Evolutionary conservation across 1,139 yeast species (phyloP).

Genomic region (Insectozyma bohioensis): DNA sequence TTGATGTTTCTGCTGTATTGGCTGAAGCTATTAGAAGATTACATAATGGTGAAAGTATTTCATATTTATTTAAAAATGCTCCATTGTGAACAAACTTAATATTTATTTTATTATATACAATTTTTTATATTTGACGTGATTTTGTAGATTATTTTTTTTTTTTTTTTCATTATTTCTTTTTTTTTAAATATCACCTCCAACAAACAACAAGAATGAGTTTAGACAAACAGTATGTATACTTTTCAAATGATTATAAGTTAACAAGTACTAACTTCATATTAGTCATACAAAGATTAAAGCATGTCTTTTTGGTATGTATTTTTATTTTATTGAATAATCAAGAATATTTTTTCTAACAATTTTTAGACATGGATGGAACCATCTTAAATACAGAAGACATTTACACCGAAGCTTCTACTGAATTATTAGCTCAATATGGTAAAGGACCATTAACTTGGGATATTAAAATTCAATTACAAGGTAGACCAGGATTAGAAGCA

Average conservation of each 20-base stretch:
- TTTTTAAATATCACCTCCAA: neutral
- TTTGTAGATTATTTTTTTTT: neutral
- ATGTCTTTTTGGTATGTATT: constrained; percentile 73
- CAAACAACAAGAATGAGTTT: constrained; percentile 3
- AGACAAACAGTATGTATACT: constrained; percentile 4
- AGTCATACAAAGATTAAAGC: constrained; percentile 51
- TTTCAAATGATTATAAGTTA: neutral
- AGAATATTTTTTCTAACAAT: constrained; percentile 8
- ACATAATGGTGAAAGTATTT: constrained; percentile 81
- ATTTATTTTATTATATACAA: constrained; percentile 1
- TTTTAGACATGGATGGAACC: constrained; percentile 87
- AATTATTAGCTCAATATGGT: constrained; percentile 62
- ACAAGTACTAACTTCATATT: constrained; percentile 4
- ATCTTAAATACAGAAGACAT: constrained; percentile 87
- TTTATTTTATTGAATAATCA: constrained; percentile 12
- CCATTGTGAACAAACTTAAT: constrained; percentile 12
- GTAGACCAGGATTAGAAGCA: constrained; percentile 76
- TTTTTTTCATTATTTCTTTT: neutral
- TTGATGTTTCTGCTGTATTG: constrained; percentile 70
- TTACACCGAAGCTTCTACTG: constrained; percentile 75
- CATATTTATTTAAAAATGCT: constrained; percentile 63
- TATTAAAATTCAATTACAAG: constrained; percentile 80
- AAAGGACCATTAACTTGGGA: constrained; percentile 89
- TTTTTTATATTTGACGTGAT: neutral
- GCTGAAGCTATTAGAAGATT: constrained; percentile 82